Evolutionary conservation across 495 filamentous ascomycete species (phyloP), one percentile per base, ranked within the genome.

Genomic region (Neurospora sp.): DNA sequence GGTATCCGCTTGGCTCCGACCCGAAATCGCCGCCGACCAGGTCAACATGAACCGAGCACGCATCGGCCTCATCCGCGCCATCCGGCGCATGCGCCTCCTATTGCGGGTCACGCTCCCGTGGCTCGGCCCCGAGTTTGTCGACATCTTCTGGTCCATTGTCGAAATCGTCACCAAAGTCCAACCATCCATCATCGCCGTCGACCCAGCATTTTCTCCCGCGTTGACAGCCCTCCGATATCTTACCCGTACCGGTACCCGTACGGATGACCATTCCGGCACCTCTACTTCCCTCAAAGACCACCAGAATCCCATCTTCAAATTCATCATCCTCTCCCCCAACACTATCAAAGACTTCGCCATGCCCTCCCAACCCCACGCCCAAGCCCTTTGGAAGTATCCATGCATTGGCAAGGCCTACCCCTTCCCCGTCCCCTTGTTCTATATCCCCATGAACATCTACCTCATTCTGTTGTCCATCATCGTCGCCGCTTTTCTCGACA

Each of bases 131-230:
- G 86, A 88, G 70, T 89, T 88, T 73, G 81, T 85, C 0, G 76
- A 81, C n/a, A 83, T 86, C 16, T 86, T 85, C 70, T 73, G 80
- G 69, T 83, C 82, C 66, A 83, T 83, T 54, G 38, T 85, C 6
- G 82, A 82, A 31, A 85, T 88, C 23, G 75, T 88, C 40, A 71
- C 79, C 3, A 72, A 80, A 0, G 74, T 86, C 0, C 72, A 81
- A 20, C 85, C 88, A 4, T 76, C 79, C 14, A 73, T 88, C 16
- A 79, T 86, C 10, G 85, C 85, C 10, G 81, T 85, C 54, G 86
- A 89, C 73, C 85, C 86, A 5, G 81, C 85, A 16, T 83, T 89
- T 41, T 81, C 84, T 16, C 84, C 86, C 23, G 87, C 83, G 0
- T 73, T 86, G 14, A 87, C 88, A 70, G 87, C 85, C n/a, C 83